These are phyloP conservation scores for Nowakowskiella sp. DNA, from an alignment of 192 early-diverging fungal species.

Conservation along the genomic window DNA sequence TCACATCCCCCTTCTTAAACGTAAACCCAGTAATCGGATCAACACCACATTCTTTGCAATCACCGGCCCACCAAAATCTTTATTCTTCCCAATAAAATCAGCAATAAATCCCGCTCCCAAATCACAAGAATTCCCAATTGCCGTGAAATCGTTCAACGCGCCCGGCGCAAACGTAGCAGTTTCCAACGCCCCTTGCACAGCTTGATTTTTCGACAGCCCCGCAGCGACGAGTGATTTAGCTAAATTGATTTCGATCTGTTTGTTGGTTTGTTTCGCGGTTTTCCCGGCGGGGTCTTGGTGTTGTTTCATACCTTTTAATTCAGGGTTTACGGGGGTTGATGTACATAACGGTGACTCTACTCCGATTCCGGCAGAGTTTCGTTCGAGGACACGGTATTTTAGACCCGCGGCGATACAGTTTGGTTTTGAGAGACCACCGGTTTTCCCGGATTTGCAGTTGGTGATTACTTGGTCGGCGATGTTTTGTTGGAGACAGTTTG, in stretches of 20 bases:
- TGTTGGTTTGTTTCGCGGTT: constrained; percentile 1
- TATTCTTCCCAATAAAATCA: neutral
- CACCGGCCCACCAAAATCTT: neutral
- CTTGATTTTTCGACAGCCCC: constrained; percentile 8
- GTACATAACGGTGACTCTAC: constrained; percentile 2
- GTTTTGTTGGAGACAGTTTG: constrained; percentile 11
- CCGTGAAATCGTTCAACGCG: constrained; percentile 1
- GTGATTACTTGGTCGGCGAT: constrained; percentile 7
- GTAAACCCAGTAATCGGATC: constrained; percentile 2
- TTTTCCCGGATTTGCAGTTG: neutral
- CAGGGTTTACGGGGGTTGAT: constrained; percentile 8
- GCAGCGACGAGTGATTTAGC: constrained; percentile 4
- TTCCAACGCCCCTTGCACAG: constrained; percentile 5
- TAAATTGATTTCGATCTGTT: constrained; percentile 6
- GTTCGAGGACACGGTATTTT: neutral
- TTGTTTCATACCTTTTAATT: constrained; percentile 3
- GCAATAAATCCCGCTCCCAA: neutral
- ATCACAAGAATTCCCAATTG: constrained; percentile 10
- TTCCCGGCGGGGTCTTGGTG: constrained; percentile 9
- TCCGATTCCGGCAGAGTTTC: constrained; percentile 7
- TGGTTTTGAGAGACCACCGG: no score
- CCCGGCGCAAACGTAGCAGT: constrained; percentile 13
- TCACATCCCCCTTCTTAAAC: constrained; percentile 5
- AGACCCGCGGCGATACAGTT: no score
- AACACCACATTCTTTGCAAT: neutral